phyloP scores from a whole-genome alignment of 2,329 filamentous ascomycete species.

The Fusarium xyrophilum region DNA sequence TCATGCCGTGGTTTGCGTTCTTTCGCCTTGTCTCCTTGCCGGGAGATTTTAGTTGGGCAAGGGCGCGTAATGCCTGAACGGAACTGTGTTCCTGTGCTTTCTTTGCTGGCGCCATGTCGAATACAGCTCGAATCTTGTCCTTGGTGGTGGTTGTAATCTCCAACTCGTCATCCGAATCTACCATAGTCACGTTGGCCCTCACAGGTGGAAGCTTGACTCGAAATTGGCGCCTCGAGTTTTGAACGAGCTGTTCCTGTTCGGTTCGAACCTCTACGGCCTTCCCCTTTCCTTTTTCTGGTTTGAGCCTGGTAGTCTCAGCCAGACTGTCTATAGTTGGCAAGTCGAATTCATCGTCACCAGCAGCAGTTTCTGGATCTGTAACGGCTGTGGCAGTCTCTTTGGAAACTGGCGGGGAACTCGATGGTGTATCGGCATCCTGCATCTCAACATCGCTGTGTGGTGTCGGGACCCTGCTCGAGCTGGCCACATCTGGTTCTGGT shows the following conservation, averaged over 20 bases:
- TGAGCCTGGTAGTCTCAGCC: slow-evolving; percentile 43
- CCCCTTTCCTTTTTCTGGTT: slow-evolving; percentile 66
- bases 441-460: slow-evolving; percentile 62
- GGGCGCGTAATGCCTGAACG: slow-evolving; percentile 71
- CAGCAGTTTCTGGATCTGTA: background rate
- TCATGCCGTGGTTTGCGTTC: slow-evolving; percentile 65
- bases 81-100: slow-evolving; percentile 69
- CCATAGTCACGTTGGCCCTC: slow-evolving; percentile 48
- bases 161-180: slow-evolving; percentile 66
- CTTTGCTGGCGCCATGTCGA: slow-evolving; percentile 71
- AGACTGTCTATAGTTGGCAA: slow-evolving; percentile 48
- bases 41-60: slow-evolving; percentile 75
- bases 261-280: slow-evolving; percentile 51
- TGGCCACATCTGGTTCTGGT: slow-evolving; percentile 50
- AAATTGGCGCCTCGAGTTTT: slow-evolving; percentile 54
- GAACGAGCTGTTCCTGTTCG: slow-evolving; percentile 33
- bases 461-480: slow-evolving; percentile 63
- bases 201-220: slow-evolving; percentile 57
- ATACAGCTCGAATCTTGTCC: slow-evolving; percentile 66
- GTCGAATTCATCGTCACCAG: slow-evolving; percentile 16
- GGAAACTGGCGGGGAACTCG: slow-evolving; percentile 68
- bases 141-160: slow-evolving; percentile 64
- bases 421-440: slow-evolving; percentile 67
- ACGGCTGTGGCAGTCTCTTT: slow-evolving; percentile 41
- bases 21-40: slow-evolving; percentile 57